Base-by-base conservation (phyloP, 495 filamentous ascomycete genomes). In the Aspergillus mulundensis region DNA sequence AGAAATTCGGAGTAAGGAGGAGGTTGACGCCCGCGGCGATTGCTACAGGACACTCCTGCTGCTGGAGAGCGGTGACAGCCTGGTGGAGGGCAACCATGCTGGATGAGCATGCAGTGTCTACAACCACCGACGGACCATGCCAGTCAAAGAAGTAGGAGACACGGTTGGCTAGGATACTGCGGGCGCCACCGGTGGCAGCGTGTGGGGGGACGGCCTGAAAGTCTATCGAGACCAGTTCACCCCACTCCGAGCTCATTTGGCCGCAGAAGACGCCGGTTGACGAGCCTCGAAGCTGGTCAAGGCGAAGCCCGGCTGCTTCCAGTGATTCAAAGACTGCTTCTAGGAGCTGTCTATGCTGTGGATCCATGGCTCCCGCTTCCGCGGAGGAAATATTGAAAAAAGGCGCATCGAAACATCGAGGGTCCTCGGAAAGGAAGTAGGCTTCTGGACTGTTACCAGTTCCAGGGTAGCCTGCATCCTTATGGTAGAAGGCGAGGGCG, bases 351-450 rank as follows among this genome's bases (percentile, higher is more conserved):
- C 76, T 66, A 46, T 81, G 78, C 50, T 81, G 77, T 0, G 78
- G 77, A 54, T 81, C 78, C 46, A 81, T 72, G 0, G 68, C 63
- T 3, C 66, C 61, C 3, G 75, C 77, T 51, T 80, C 78, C 41
- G 62, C 63, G 0, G 73, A 68, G 0, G 70, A 68, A 28, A 78
- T 74, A 15, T 66, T 66, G 61, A 80, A 81, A 64, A 88, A 84
- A 23, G 60, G 45, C 0, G 82, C 71, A 57, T 87, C 85, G 53
- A 87, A 87, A 5, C 70, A 62, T 5, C 69, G 66, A 7, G 77
- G 62, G 57, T 84, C 74, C 50, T 84, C 72, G 0, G 79, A 66
- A 15, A 88, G 61, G 58, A 77, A 73, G 52, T 78, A 71, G 0
- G 63, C 60, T 12, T 65, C 52, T 12, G 39, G 30, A 0, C 63